phyloP scores from a whole-genome alignment of 2,329 filamentous ascomycete species.

The Aspergillus viridinutans region DNA sequence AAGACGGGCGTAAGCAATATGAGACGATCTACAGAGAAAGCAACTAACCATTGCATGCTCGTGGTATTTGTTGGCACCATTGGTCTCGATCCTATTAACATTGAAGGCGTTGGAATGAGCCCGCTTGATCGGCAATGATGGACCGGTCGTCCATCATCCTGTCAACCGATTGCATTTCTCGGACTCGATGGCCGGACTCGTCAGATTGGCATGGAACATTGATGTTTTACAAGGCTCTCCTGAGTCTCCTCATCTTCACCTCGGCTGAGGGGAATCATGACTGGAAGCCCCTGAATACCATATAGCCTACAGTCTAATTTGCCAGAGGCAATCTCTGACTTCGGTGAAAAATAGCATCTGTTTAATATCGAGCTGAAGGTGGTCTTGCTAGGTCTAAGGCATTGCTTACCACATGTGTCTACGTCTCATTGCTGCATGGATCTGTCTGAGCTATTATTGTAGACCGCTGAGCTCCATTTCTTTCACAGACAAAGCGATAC shows the following conservation, averaged over 20 bases:
- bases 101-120: neutral
- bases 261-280: no score
- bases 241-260: no score
- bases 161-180: neutral
- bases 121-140: neutral
- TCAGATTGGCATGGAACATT: neutral
- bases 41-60: no score
- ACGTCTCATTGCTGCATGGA: neutral
- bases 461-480: no score
- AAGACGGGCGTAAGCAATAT: no score
- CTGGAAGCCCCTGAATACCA: no score
- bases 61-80: neutral
- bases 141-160: neutral
- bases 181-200: neutral
- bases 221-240: neutral
- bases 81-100: neutral
- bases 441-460: no score
- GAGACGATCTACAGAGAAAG: no score
- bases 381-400: neutral
- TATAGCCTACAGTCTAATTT: no score
- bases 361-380: neutral
- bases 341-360: neutral
- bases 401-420: neutral
- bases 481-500: no score
- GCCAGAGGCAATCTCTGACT: neutral